A percentile compares a stretch with the other conserved stretches of the same genome.
These are phyloP conservation scores for Calendula officinalis DNA, from an alignment of 129 eudicot species.

Conservation along the genomic window DNA sequence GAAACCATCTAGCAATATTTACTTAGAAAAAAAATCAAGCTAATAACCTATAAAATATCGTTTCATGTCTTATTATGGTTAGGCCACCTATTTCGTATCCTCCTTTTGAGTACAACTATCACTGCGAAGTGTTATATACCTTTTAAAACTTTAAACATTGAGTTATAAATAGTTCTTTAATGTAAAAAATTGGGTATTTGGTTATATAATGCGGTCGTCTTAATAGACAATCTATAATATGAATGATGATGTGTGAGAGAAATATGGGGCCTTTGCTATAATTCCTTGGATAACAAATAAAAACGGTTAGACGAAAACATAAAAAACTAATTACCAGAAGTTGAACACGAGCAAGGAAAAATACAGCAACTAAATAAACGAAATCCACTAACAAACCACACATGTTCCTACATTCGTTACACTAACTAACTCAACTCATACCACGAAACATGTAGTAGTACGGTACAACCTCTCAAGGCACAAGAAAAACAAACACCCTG, in stretches of 20 bases:
- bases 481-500: slow-evolving; percentile 45
- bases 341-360: slow-evolving; percentile 16
- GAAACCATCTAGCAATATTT: too few species aligned
- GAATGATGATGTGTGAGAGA: background rate
- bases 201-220: too few species aligned
- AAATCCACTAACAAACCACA: slow-evolving; percentile 24
- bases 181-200: too few species aligned
- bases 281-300: slow-evolving; percentile 1
- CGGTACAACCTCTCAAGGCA: slow-evolving; percentile 56
- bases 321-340: background rate
- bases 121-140: too few species aligned
- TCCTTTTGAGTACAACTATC: too few species aligned
- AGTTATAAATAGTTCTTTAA: too few species aligned
- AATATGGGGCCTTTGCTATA: background rate
- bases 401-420: slow-evolving; percentile 49
- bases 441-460: slow-evolving; percentile 29
- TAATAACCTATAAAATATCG: too few species aligned
- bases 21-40: too few species aligned
- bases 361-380: slow-evolving; percentile 17
- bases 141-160: too few species aligned
- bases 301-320: slow-evolving; percentile 25
- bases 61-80: too few species aligned
- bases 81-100: too few species aligned
- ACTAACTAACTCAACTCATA: slow-evolving; percentile 34
- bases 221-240: too few species aligned